Base-by-base conservation (phyloP, 2,329 filamentous ascomycete species). In the Colletotrichum sojae region DNA sequence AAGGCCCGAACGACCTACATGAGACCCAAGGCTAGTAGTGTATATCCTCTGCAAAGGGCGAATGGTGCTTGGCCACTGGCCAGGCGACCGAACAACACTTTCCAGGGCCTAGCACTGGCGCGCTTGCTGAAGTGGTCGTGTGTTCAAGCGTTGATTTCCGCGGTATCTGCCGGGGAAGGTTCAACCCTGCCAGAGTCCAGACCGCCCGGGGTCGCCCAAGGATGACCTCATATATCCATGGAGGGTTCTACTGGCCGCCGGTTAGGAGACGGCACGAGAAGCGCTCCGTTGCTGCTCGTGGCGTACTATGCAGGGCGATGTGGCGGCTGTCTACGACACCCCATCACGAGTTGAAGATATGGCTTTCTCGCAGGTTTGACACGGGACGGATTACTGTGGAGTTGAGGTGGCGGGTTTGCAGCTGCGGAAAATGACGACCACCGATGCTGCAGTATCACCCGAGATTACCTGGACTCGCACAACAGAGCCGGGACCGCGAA, bases 381-480 rank as follows among this genome's bases (percentile, higher is more conserved):
- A 27, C 18, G 52, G 22, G 6, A 16, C 18, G 43, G 46, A 48
- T 49, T 6, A 43, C 5, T 27, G 49, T 20, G 51, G 43, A n/a
- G 45, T 31, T 27, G 31, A 36, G 31, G 31, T 36, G 31, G 31
- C 10, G 31, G 6, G 31, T 10, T 36, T 9, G 43, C 27, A 25
- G 48, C 45, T 18, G 46, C 45, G 45, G 52, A 53, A 61, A 54
- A 70, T 58, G 52, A 57, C 20, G 56, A 43, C 25, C 57, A 39
- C 63, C 46, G 40, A 67, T 70, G 56, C 67, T 70, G 63, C 67
- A 61, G 57, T 70, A 51, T 58, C 63, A 62, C 63, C 66, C 67
- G 71, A 70, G 61, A 77, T 76, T 75, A 72, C 67, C 62, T 71
- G 71, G 62, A 72, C 65, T 62, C 56, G 40, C 40, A 57, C 22